Evolutionary conservation across 1,284 basidiomycete genomes (phyloP), one percentile per base, ranked within the genome.

Genomic region (Nidula niveotomentosa): DNA sequence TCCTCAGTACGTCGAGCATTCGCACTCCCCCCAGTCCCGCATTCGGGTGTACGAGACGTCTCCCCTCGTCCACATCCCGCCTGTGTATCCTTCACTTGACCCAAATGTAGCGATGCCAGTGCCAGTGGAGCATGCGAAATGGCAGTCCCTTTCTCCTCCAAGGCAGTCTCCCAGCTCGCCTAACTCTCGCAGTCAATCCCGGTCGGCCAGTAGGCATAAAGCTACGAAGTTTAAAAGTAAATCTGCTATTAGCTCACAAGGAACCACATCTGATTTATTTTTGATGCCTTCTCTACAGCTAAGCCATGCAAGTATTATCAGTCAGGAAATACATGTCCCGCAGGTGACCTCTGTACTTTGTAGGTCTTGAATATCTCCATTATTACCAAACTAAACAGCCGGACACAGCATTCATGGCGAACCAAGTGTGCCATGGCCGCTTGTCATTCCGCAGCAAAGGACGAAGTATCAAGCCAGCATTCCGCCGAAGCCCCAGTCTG

Each of bases 331-430:
- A 69, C 67, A 15, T 90, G 87, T 62, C 76, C 83, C 3, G 85
- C 80, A 61, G 86, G 86, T 10, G 76, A 77, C 54, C 72, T 71
- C 17, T 91, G 88, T 63, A 88, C 84, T 37, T 91, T 89, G 88
- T 90, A 55, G 68, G 86, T 23, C 23, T 23, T 23, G 23, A 23
- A 4, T 4, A 23, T 23, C 23, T 23, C 23, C 23, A 4, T 4
- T 23, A 23, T 23, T 23, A 23, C 23, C 23, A 23, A 23, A 23
- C 23, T 23, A 23, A 23, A 23, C 23, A 23, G 23, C 23, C 4
- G 23, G 23, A 23, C 23, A 23, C 56, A 73, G 79, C 56, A 75
- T 79, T 48, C 77, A 81, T 56, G 64, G 65, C n/a, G 65, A 65
- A 30, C 23, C 23, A 23, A 4, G 23, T 23, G 23, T 23, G 23